Conservation (phyloP, 1,139 yeast species). For the Oligophagozyma castellii region DNA sequence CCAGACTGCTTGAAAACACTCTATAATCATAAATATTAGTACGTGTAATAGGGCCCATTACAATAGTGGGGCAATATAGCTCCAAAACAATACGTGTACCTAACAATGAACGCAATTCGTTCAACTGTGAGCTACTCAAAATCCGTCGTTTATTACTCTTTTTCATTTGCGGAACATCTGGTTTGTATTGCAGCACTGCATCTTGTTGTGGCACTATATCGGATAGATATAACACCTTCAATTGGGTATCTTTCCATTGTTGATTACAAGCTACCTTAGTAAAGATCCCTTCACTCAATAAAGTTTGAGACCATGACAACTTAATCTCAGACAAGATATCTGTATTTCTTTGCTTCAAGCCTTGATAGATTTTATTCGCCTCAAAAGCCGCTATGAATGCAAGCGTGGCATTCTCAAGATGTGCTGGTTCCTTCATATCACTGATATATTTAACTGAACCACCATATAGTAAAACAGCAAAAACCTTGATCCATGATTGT, state of each 20-base stretch:
- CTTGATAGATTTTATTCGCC: constrained; percentile 3
- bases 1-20: constrained; percentile 23
- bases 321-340: constrained; percentile 8
- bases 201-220: constrained; percentile 8
- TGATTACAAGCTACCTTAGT: constrained; percentile 21
- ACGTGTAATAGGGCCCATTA: constrained; percentile 44
- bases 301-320: constrained; percentile 25
- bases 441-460: constrained; percentile 21
- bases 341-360: constrained; percentile 1
- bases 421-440: constrained; percentile 1
- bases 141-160: constrained; percentile 4
- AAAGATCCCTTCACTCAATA: constrained; percentile 30
- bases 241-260: constrained; percentile 6
- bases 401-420: constrained; percentile 11
- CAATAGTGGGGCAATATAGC: constrained; percentile 29
- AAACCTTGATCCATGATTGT: constrained; percentile 24
- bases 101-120: constrained; percentile 32
- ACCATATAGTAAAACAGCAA: constrained; percentile 25
- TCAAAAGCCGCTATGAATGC: constrained; percentile 8
- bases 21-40: constrained; percentile 56
- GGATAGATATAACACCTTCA: constrained; percentile 34
- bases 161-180: constrained; percentile 8
- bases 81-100: constrained; percentile 44
- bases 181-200: constrained; percentile 10
- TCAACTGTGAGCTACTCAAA: constrained; percentile 27